A percentile compares a stretch with the other conserved stretches of the same genome.
These are phyloP conservation scores for Chloranthus sessilifolius DNA, from an alignment of 164 flowering plant species.

Conservation along the genomic window DNA sequence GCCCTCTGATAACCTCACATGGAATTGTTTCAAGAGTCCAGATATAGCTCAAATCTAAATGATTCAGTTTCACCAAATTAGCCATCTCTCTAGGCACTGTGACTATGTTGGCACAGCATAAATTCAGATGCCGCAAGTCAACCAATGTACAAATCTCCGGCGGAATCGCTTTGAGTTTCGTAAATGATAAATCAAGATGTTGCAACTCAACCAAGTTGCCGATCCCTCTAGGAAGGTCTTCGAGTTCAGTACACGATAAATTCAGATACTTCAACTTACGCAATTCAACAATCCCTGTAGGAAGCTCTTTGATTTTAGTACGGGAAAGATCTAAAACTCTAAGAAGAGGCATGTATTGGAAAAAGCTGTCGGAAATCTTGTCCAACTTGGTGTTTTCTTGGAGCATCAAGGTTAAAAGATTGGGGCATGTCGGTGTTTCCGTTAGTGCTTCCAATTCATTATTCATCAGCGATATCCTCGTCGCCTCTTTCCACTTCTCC, in stretches of 20 bases:
- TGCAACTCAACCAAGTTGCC: no score
- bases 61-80: no score
- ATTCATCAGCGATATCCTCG: conserved; percentile 6
- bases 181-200: no score
- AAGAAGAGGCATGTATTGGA: conserved; percentile 3
- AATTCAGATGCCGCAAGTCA: no score
- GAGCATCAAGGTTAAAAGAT: neutral
- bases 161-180: neutral
- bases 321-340: neutral
- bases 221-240: no score
- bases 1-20: no score
- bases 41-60: neutral
- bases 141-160: neutral
- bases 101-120: no score
- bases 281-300: neutral
- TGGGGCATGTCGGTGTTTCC: neutral
- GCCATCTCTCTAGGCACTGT: no score
- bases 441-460: conserved; percentile 1
- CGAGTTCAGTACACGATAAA: no score
- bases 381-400: neutral
- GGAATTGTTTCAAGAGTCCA: neutral
- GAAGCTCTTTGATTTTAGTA: conserved; percentile 1
- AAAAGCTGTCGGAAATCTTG: neutral
- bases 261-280: neutral
- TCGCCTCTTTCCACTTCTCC: neutral